A percentile compares a stretch with the other conserved stretches of the same genome.
Conservation (phyloP, 148 eudicot genomes). For the Nepenthes gracilis region DNA sequence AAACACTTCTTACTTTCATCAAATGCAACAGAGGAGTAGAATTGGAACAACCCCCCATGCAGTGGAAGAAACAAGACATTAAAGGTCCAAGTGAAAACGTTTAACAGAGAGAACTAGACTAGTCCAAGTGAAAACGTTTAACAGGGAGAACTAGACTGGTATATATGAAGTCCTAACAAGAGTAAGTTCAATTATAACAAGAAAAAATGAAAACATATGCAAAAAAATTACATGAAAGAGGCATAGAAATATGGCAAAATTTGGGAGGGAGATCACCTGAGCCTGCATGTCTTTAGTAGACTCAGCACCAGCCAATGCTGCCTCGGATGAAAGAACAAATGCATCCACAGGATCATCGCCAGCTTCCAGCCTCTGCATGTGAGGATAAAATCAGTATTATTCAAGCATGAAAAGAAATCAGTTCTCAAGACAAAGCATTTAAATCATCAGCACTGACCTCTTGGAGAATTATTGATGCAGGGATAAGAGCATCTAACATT, state of each 20-base stretch:
- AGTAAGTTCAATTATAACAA: no score
- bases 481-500: slow-evolving; percentile 87
- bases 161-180: no score
- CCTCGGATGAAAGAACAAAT: slow-evolving; percentile 75
- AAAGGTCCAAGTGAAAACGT: no score
- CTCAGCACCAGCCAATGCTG: slow-evolving; percentile 74
- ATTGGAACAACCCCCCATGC: no score
- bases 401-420: slow-evolving; percentile 3
- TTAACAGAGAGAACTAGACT: no score
- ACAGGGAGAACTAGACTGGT: no score
- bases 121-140: no score
- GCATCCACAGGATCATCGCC: slow-evolving; percentile 73
- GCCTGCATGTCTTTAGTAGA: slow-evolving; percentile 83
- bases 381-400: slow-evolving; percentile 10
- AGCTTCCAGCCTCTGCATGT: slow-evolving; percentile 53
- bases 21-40: no score
- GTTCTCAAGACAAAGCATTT: background rate
- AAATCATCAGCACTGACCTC: slow-evolving; percentile 37
- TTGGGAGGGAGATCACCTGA: slow-evolving; percentile 32
- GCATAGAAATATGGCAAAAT: background rate
- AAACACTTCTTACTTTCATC: no score
- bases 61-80: no score
- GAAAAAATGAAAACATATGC: no score
- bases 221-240: background rate
- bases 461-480: slow-evolving; percentile 63